Percentiles rank a stretch among this genome's conserved stretches.
Evolutionary conservation across 768 basidiomycete genomes (phyloP).

Genomic region (Kwoniella dejecticola): DNA sequence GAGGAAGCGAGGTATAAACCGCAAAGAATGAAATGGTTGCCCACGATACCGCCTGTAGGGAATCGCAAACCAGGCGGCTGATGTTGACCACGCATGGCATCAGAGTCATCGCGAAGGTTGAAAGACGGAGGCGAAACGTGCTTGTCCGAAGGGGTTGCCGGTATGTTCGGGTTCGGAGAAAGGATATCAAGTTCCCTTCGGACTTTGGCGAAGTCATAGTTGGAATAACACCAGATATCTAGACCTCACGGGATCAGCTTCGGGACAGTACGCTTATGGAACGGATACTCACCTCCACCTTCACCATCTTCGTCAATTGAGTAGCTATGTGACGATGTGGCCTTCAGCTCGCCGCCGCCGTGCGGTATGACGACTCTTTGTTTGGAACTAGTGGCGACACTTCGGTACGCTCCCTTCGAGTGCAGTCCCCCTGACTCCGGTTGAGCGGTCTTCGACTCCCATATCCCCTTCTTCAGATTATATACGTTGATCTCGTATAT

Average conservation of each 20-base stretch:
- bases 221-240: conserved; percentile 89
- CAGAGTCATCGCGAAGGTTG: conserved; percentile 75
- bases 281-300: conserved; percentile 38
- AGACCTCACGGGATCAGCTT: conserved; percentile 65
- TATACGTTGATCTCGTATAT: conserved; percentile 89
- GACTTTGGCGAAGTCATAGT: conserved; percentile 86
- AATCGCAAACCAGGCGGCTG: conserved; percentile 95
- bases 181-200: conserved; percentile 93
- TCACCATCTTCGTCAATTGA: conserved; percentile 58
- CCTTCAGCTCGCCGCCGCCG: conserved; percentile 58
- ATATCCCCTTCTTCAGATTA: conserved; percentile 70
- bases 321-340: conserved; percentile 65
- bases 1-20: conserved; percentile 94
- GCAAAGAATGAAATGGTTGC: conserved; percentile 80
- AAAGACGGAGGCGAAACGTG: conserved; percentile 60
- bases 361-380: conserved; percentile 71
- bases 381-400: conserved; percentile 78
- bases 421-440: conserved; percentile 82
- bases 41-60: conserved; percentile 89
- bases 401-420: conserved; percentile 87
- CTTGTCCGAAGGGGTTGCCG: conserved; percentile 17
- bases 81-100: conserved; percentile 70
- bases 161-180: conserved; percentile 60
- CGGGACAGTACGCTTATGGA: conserved; percentile 60
- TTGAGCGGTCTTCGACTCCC: conserved; percentile 65